These are phyloP conservation scores for Rauvolfia tetraphylla DNA, from an alignment of 257 asterid species.

Conservation along the genomic window DNA sequence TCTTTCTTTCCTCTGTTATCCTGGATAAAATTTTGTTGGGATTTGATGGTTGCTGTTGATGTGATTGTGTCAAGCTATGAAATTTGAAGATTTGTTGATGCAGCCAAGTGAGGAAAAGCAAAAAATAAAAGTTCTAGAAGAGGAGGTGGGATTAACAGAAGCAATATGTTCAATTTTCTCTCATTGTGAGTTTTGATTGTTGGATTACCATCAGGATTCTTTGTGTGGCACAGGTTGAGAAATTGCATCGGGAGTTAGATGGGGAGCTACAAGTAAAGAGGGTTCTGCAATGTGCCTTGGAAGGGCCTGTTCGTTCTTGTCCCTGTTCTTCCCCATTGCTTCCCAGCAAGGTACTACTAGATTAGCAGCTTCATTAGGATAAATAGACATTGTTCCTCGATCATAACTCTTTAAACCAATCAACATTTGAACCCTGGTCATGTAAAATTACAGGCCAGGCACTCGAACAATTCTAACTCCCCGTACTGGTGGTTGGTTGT, in stretches of 20 bases:
- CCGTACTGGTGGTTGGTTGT: background rate
- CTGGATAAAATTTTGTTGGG: background rate
- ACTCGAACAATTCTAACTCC: background rate
- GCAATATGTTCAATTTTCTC: background rate
- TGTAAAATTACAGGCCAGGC: background rate
- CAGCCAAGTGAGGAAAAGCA: constrained; percentile 57
- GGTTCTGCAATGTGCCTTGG: constrained; percentile 68
- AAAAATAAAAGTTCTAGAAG: constrained; percentile 40
- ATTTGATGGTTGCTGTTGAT: background rate
- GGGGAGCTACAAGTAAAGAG: constrained; percentile 64
- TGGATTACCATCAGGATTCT: background rate
- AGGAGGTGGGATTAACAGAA: constrained; percentile 38
- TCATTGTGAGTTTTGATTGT: background rate
- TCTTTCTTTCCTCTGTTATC: background rate
- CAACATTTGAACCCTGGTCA: no score
- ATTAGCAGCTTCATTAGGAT: background rate
- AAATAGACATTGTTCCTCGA: no score
- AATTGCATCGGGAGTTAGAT: constrained; percentile 56
- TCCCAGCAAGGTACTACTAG: constrained; percentile 34
- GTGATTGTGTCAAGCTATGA: constrained; percentile 40
- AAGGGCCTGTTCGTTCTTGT: constrained; percentile 64
- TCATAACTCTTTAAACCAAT: no score
- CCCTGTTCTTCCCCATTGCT: constrained; percentile 51
- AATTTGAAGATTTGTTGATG: constrained; percentile 88
- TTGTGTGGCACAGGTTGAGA: constrained; percentile 48